Base-by-base conservation (phyloP, 2,329 filamentous ascomycete species). In the Sclerotinia minor region DNA sequence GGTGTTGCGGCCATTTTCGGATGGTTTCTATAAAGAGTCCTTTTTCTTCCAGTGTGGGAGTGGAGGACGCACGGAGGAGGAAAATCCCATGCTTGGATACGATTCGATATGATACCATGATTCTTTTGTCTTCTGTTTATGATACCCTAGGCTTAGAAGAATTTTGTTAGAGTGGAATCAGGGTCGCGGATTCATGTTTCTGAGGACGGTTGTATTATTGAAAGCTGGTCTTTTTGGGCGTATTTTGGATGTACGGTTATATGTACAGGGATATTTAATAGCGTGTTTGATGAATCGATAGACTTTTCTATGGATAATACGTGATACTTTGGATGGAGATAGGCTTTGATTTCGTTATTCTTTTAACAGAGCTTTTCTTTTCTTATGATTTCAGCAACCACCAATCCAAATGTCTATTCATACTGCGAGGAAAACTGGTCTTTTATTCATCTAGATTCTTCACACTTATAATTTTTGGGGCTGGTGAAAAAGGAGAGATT, bases 1-100 rank as follows among this genome's bases (percentile, higher is more conserved):
- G 59, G 59, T 13, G 59, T 63, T 17, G 59, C 59, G n/a, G 59
- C 45, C 1, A 21, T 63, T 6, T 63, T 63, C 32, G 59, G 59
- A 17, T 63, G 59, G n/a, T 63, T 63, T 26, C 45, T 63, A 4
- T 63, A 5, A 61, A 38, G 15, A 5, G 45, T 7, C 9, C 3
- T 21, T 50, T 63, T 13, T 6, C 15, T 13, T 41, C 4, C n/a
- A 15, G 7, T 2, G 2, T 26, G 3, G 19, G 29, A 32, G 7
- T 32, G 26, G 44, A 32, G 11, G n/a, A 11, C 38, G 13, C 13
- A 2, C 2, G 8, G 21, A 26, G 26, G 11, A 24, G 3, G 13
- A 13, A 9, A 50, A 24, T 26, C 9, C n/a, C n/a, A n/a, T 55
- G 9, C 11, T 55, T 55, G n/a, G 53, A 55, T 55, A 38, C 6